phyloP scores from a whole-genome alignment of 2,329 filamentous ascomycete genomes.

The Trichoderma sp. region DNA sequence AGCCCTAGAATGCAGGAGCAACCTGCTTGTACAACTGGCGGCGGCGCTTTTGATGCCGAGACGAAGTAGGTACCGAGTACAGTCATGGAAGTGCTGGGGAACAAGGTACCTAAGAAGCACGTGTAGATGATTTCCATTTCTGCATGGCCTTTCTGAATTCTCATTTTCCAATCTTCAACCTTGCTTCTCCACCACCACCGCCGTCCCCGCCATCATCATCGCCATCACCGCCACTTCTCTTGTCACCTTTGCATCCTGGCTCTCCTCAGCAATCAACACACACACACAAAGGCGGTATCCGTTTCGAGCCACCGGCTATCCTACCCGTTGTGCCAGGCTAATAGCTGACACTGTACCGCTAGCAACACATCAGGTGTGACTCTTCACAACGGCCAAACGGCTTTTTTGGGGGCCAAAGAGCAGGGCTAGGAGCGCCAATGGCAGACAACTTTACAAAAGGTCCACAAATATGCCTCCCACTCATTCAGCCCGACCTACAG shows the following conservation, averaged over 20 bases:
- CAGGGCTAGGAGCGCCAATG: conserved; percentile 11
- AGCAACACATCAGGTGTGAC: neutral
- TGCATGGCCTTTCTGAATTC: neutral
- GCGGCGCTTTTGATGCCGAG: neutral
- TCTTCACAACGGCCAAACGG: conserved; percentile 8
- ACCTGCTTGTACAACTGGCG: neutral
- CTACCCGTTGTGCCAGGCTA: neutral
- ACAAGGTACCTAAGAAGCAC: neutral
- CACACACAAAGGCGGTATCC: neutral
- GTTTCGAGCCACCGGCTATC: neutral
- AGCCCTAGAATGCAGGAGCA: neutral
- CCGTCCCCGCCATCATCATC: too few species aligned
- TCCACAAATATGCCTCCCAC: neutral
- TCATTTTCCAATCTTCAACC: neutral
- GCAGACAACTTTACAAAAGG: conserved; percentile 12
- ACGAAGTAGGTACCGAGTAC: neutral
- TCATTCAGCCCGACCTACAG: neutral
- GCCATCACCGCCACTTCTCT: neutral
- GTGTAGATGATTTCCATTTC: too few species aligned
- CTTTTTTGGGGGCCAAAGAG: conserved; percentile 8
- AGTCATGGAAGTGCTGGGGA: too few species aligned
- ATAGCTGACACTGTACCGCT: neutral
- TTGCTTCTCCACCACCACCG: neutral
- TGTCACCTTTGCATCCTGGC: neutral
- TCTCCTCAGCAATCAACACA: neutral